Percentiles rank a stretch among this genome's conserved stretches.
Conservation (phyloP, 164 flowering plant species). For the Brasenia schreberi region DNA sequence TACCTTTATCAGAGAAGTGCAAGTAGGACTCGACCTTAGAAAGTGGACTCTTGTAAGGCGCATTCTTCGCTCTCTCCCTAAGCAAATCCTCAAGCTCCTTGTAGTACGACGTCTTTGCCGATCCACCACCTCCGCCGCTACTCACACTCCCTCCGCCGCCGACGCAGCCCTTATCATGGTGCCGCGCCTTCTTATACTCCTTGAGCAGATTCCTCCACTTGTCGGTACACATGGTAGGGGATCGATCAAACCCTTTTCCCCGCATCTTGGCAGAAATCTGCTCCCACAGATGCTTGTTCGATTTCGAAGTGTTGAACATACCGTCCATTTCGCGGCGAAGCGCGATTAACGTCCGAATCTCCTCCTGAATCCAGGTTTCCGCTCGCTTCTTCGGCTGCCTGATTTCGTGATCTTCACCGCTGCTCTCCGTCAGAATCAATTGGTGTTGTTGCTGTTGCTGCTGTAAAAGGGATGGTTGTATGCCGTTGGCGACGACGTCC, state of each 20-base stretch:
- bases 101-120: slow-evolving; percentile 71
- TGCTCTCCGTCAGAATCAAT: slow-evolving; percentile 37
- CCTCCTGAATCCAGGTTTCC: slow-evolving; percentile 92
- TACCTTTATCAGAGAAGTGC: slow-evolving; percentile 82
- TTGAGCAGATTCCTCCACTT: slow-evolving; percentile 92
- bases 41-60: slow-evolving; percentile 34
- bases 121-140: slow-evolving; percentile 10
- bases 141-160: slow-evolving; percentile 2
- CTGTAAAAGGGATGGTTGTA: slow-evolving; percentile 16
- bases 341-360: slow-evolving; percentile 49
- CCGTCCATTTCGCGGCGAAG: slow-evolving; percentile 63
- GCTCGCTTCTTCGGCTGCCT: slow-evolving; percentile 82
- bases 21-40: slow-evolving; percentile 62
- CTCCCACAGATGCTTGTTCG: slow-evolving; percentile 90
- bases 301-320: slow-evolving; percentile 74
- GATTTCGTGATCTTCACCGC: slow-evolving; percentile 52
- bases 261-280: slow-evolving; percentile 83
- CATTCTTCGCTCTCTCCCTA: slow-evolving; percentile 46
- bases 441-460: slow-evolving; percentile 23
- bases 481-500: slow-evolving; percentile 33
- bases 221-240: slow-evolving; percentile 91
- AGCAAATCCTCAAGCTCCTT: slow-evolving; percentile 81
- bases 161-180: slow-evolving; percentile 32
- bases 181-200: slow-evolving; percentile 82
- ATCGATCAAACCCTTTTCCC: slow-evolving; percentile 74